These are phyloP conservation scores for Boletus huronensis DNA, from an alignment of 768 basidiomycete genomes.

Conservation along the genomic window DNA sequence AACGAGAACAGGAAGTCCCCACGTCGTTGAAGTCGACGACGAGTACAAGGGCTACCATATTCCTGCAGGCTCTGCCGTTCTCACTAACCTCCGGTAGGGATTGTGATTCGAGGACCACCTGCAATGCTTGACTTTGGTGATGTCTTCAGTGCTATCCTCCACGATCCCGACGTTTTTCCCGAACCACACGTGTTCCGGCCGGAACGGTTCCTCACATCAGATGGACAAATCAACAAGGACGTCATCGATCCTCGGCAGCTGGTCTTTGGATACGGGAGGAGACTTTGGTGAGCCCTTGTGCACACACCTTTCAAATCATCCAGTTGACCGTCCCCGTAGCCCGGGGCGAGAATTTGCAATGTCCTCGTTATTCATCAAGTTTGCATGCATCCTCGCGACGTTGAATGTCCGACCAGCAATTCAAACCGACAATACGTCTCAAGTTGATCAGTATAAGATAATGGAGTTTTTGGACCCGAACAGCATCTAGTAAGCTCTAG, in stretches of 20 bases:
- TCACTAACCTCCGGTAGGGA: constrained; percentile 1
- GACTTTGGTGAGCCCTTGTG: neutral
- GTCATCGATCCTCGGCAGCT: constrained; percentile 1
- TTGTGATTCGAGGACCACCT: neutral
- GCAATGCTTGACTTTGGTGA: neutral
- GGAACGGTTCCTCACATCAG: constrained; percentile 35
- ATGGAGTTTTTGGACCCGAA: constrained; percentile 6
- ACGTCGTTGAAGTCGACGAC: constrained; percentile 3
- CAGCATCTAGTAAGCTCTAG: constrained; percentile 1
- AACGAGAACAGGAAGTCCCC: neutral
- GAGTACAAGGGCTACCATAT: constrained; percentile 4
- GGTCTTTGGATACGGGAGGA: constrained; percentile 5
- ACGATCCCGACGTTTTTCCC: constrained; percentile 50
- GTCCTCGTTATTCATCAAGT: constrained; percentile 3
- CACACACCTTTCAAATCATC: neutral
- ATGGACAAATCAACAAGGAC: constrained; percentile 2
- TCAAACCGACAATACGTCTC: neutral
- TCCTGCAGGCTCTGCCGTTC: neutral
- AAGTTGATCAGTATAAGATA: neutral
- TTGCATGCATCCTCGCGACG: constrained; percentile 3
- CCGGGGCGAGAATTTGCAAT: constrained; percentile 5
- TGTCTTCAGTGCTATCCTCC: constrained; percentile 37
- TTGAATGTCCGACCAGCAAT: neutral
- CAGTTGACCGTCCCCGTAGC: neutral
- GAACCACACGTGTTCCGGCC: constrained; percentile 56